phyloP scores from a whole-genome alignment of 2,329 filamentous ascomycete species.

The Falciphora oryzae region DNA sequence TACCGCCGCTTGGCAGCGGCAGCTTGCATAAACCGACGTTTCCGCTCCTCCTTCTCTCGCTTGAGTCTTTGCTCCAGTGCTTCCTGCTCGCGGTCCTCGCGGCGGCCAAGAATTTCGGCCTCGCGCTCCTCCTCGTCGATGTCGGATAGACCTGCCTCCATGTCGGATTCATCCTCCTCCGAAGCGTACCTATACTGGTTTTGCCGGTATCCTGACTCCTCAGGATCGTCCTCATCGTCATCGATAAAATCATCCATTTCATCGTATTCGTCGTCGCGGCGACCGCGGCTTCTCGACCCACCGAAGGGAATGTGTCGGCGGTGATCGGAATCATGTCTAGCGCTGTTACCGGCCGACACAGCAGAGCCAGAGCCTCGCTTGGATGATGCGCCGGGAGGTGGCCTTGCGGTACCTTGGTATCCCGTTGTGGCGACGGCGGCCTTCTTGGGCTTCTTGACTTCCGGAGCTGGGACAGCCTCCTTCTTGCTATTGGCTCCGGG shows the following conservation, averaged over 20 bases:
- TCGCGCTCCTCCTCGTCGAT: constrained; percentile 65
- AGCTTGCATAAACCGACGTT: constrained; percentile 22
- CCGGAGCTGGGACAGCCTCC: constrained; percentile 24
- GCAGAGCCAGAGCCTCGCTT: constrained; percentile 29
- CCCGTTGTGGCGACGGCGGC: constrained; percentile 57
- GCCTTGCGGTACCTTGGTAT: constrained; percentile 59
- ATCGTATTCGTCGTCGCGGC: constrained; percentile 55
- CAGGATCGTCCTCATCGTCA: constrained; percentile 51
- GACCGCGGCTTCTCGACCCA: constrained; percentile 21
- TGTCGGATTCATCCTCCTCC: constrained; percentile 63
- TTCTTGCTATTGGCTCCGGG: constrained; percentile 18
- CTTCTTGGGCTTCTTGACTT: constrained; percentile 57
- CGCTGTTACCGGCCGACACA: constrained; percentile 1
- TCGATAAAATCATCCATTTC: constrained; percentile 56
- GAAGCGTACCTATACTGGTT: constrained; percentile 39
- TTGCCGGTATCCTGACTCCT: constrained; percentile 25
- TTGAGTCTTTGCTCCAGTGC: constrained; percentile 56
- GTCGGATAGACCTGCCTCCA: constrained; percentile 71
- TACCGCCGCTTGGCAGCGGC: constrained; percentile 4
- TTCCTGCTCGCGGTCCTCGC: constrained; percentile 62
- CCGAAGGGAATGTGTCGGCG: constrained; percentile 14
- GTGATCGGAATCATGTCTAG: background rate
- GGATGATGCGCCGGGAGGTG: constrained; percentile 37
- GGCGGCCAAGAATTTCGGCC: constrained; percentile 56
- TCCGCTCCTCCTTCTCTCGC: constrained; percentile 55